These are phyloP conservation scores for Boletus vinaceobasis DNA, from an alignment of 768 basidiomycete genomes.

Conservation along the genomic window DNA sequence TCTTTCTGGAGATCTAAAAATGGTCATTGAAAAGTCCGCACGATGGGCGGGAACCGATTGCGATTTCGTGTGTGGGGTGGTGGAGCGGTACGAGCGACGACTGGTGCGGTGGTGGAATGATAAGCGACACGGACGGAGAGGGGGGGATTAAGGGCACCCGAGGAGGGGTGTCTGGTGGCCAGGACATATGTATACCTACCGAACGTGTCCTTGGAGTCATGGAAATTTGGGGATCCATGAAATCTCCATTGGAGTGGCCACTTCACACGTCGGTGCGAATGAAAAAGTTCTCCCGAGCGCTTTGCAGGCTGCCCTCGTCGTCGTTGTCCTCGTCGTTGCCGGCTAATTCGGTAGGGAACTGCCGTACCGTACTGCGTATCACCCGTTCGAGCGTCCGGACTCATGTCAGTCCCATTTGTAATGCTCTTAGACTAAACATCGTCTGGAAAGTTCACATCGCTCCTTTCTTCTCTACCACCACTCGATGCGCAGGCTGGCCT, in stretches of 20 bases:
- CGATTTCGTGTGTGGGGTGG: slow-evolving; percentile 50
- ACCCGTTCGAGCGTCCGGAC: background rate
- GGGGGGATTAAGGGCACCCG: slow-evolving; percentile 15
- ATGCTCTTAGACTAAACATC: slow-evolving; percentile 25
- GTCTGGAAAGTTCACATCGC: slow-evolving; percentile 10
- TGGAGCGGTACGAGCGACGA: slow-evolving; percentile 67
- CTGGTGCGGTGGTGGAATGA: slow-evolving; percentile 48
- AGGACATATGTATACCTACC: background rate
- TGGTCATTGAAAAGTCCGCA: slow-evolving; percentile 51
- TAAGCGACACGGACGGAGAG: slow-evolving; percentile 19
- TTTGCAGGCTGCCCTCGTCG: slow-evolving; percentile 1
- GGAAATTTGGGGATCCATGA: background rate
- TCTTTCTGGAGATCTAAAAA: slow-evolving; percentile 47
- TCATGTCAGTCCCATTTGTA: slow-evolving; percentile 34
- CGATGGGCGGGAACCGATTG: slow-evolving; percentile 52
- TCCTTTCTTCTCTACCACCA: slow-evolving; percentile 26
- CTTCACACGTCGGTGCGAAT: slow-evolving; percentile 14
- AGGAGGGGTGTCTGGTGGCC: slow-evolving; percentile 2
- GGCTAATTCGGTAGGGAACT: slow-evolving; percentile 22
- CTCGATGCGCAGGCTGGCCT: slow-evolving; percentile 62
- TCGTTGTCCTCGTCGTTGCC: slow-evolving; percentile 1
- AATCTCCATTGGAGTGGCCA: background rate
- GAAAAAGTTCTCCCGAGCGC: background rate
- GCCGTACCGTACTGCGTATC: slow-evolving; percentile 7
- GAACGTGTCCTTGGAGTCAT: background rate